phyloP scores from a whole-genome alignment of 2,329 filamentous ascomycete genomes.

The Phialocephala sp. region DNA sequence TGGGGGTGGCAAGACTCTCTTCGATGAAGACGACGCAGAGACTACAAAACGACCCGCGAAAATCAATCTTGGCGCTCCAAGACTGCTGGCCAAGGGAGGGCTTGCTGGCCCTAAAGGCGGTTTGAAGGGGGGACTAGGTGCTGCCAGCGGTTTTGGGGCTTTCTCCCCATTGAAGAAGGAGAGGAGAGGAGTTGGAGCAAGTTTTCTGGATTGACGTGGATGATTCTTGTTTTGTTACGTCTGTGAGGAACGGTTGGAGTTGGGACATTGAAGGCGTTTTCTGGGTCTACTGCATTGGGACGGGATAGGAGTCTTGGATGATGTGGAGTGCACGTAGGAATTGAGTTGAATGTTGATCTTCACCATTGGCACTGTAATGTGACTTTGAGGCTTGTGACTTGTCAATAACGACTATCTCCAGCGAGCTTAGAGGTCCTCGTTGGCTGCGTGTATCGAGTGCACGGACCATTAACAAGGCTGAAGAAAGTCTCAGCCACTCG shows the following conservation, averaged over 20 bases:
- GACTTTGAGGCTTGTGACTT: not conserved
- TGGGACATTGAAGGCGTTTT: conserved; percentile 11
- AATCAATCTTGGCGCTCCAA: conserved; percentile 39
- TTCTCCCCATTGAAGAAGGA: conserved; percentile 80
- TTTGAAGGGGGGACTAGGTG: conserved; percentile 35
- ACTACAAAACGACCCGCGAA: conserved; percentile 46
- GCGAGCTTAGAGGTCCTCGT: too few relatives aligned
- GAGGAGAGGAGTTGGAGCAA: conserved; percentile 64
- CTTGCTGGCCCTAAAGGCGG: conserved; percentile 36
- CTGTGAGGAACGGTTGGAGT: conserved; percentile 2
- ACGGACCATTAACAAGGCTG: conserved; percentile 6
- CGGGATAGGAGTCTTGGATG: conserved; percentile 2
- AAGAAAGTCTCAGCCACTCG: conserved; percentile 3
- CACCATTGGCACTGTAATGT: not conserved
- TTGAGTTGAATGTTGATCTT: conserved; percentile 7
- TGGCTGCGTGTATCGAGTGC: not conserved
- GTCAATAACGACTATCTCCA: not conserved
- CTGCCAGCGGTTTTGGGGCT: conserved; percentile 52
- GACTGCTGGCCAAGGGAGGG: conserved; percentile 41
- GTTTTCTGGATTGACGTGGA: conserved; percentile 51
- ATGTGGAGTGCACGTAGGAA: conserved; percentile 10
- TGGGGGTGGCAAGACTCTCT: conserved; percentile 67
- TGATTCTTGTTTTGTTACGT: conserved; percentile 3
- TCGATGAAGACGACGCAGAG: conserved; percentile 72
- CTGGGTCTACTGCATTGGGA: conserved; percentile 9